A percentile compares a stretch with the other conserved stretches of the same genome.
Evolutionary conservation across 495 filamentous ascomycete species (phyloP).

Genomic region (Aspergillus biplanus): DNA sequence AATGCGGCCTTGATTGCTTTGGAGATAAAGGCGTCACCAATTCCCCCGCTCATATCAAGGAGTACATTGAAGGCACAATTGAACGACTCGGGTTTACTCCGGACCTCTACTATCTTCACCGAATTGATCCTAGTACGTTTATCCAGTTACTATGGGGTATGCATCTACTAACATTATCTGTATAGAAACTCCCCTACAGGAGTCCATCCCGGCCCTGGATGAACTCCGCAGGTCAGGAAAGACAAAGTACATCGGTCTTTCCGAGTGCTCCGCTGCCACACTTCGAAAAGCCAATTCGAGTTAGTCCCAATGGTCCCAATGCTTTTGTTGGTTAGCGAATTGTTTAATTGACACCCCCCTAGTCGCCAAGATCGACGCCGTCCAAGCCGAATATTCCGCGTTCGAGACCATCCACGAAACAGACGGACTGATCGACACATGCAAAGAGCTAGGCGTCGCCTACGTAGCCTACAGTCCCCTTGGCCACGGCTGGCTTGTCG

Average conservation of each 20-base stretch:
- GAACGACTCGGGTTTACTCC: constrained; percentile 54
- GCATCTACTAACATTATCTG: background rate
- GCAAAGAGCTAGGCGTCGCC: constrained; percentile 45
- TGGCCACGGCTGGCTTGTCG: constrained; percentile 51
- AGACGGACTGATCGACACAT: constrained; percentile 43
- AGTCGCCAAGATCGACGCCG: constrained; percentile 56
- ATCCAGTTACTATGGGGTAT: background rate
- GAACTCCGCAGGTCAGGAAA: constrained; percentile 50
- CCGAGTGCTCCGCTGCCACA: constrained; percentile 48
- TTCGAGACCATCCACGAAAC: constrained; percentile 54
- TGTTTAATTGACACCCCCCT: background rate
- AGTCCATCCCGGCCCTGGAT: constrained; percentile 51
- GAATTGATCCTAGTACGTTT: constrained; percentile 45
- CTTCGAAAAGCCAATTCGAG: constrained; percentile 50
- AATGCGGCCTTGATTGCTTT: constrained; percentile 48
- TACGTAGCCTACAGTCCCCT: constrained; percentile 52
- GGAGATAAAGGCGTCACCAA: constrained; percentile 43
- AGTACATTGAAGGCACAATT: constrained; percentile 56
- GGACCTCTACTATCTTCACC: constrained; percentile 47
- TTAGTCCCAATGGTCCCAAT: constrained; percentile 16
- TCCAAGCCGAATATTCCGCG: constrained; percentile 55
- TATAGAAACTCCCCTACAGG: constrained; percentile 50
- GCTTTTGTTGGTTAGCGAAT: background rate
- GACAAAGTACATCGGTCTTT: constrained; percentile 52
- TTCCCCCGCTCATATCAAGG: constrained; percentile 52